Conservation (phyloP, 2,329 filamentous ascomycete genomes). For the Ophiostoma montium region DNA sequence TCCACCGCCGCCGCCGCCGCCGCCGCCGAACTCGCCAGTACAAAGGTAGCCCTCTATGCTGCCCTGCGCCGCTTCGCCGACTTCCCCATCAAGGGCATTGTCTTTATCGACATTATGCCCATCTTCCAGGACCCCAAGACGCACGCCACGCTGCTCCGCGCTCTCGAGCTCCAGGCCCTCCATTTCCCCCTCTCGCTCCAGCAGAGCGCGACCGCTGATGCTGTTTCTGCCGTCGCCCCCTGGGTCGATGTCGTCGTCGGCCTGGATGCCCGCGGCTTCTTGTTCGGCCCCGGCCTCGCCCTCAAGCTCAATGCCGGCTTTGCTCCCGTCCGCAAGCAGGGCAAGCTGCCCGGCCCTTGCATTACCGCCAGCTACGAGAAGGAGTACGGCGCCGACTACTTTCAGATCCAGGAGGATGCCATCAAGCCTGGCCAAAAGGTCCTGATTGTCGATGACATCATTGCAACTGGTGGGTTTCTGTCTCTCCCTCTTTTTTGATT, state of each 20-base stretch:
- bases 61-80: constrained; percentile 77
- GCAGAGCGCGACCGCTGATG: constrained; percentile 1
- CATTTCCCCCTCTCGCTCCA: constrained; percentile 29
- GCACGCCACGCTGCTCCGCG: constrained; percentile 65
- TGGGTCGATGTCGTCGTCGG: constrained; percentile 72
- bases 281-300: constrained; percentile 85
- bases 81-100: constrained; percentile 82
- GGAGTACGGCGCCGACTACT: constrained; percentile 90
- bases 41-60: constrained; percentile 55
- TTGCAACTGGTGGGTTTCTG: constrained; percentile 70
- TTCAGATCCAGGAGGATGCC: constrained; percentile 85
- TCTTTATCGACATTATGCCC: constrained; percentile 97
- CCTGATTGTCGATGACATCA: constrained; percentile 92
- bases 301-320: constrained; percentile 72
- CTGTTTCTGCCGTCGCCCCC: constrained; percentile 31
- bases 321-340: constrained; percentile 86
- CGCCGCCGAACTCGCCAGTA: constrained; percentile 52
- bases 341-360: constrained; percentile 85
- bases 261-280: constrained; percentile 84
- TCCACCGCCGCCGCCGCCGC: constrained; percentile 45
- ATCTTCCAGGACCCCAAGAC: constrained; percentile 68
- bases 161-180: constrained; percentile 70
- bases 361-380: constrained; percentile 80
- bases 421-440: constrained; percentile 81
- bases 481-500: not conserved